phyloP scores from a whole-genome alignment of 148 eudicot species.

The Spergularia marina region DNA sequence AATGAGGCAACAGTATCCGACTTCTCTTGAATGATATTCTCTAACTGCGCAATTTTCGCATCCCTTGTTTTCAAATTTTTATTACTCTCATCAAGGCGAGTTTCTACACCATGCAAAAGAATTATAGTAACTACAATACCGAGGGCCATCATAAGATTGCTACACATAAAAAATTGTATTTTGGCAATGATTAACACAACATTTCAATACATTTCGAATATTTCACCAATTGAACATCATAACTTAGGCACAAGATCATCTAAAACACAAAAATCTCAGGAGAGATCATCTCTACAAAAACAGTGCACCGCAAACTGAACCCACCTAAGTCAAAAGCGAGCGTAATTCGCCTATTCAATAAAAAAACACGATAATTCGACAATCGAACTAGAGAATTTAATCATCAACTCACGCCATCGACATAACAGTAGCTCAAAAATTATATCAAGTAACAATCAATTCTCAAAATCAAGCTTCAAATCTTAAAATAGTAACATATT shows the following conservation, averaged over 20 bases:
- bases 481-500: not conserved
- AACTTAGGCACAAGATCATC: not conserved
- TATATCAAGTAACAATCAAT: not conserved
- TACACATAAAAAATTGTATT: not conserved
- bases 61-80: slow-evolving; percentile 54
- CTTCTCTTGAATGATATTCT: slow-evolving; percentile 53
- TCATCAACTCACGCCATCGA: not conserved
- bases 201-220: not conserved
- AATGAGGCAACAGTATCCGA: slow-evolving; percentile 48
- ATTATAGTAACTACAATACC: not conserved
- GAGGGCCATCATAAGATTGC: not conserved
- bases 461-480: not conserved
- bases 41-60: slow-evolving; percentile 50
- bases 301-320: not conserved
- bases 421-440: not conserved
- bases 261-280: not conserved
- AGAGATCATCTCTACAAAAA: not conserved
- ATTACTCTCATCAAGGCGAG: slow-evolving; percentile 46
- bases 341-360: not conserved
- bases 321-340: not conserved
- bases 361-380: not conserved
- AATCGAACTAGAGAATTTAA: not conserved
- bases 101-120: slow-evolving; percentile 38
- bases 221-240: not conserved
- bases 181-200: not conserved